phyloP scores from a whole-genome alignment of 805 yeast genomes.

The Teunomyces panamensis region DNA sequence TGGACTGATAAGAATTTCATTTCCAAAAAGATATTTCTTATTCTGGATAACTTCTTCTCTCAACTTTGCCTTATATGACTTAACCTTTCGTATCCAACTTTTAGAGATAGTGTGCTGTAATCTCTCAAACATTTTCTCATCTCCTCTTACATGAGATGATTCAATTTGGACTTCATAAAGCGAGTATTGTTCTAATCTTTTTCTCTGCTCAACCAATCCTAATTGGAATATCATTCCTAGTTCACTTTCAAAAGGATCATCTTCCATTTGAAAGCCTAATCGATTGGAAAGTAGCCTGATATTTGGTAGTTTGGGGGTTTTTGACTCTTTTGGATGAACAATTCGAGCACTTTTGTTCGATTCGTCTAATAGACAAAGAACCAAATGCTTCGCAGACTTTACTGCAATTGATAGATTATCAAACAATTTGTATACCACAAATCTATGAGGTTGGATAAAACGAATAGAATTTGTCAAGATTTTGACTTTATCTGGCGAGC shows the following conservation, averaged over 20 bases:
- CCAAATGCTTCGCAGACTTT: constrained; percentile 34
- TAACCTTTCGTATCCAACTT: constrained; percentile 72
- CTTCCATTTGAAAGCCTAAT: constrained; percentile 37
- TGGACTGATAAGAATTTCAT: constrained; percentile 19
- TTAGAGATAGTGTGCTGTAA: constrained; percentile 49
- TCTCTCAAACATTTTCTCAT: constrained; percentile 13
- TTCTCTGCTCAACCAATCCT: constrained; percentile 39
- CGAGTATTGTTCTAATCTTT: constrained; percentile 29
- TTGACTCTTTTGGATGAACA: constrained; percentile 30
- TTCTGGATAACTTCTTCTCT: constrained; percentile 38
- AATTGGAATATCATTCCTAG: constrained; percentile 41
- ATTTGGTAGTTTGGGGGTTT: constrained; percentile 25
- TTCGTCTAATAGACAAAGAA: constrained; percentile 19
- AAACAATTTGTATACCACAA: constrained; percentile 36
- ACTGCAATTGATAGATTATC: constrained; percentile 35
- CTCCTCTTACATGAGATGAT: not conserved
- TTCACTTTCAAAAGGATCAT: constrained; percentile 43
- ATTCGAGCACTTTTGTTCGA: constrained; percentile 12
- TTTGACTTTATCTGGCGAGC: constrained; percentile 14
- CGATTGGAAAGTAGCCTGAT: constrained; percentile 24
- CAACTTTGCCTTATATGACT: constrained; percentile 38
- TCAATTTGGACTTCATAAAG: constrained; percentile 19
- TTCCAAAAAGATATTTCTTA: constrained; percentile 33
- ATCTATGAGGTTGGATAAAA: constrained; percentile 37
- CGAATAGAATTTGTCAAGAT: constrained; percentile 25